phyloP scores from a whole-genome alignment of 768 basidiomycete species.

The Leccinum sublutescens region DNA sequence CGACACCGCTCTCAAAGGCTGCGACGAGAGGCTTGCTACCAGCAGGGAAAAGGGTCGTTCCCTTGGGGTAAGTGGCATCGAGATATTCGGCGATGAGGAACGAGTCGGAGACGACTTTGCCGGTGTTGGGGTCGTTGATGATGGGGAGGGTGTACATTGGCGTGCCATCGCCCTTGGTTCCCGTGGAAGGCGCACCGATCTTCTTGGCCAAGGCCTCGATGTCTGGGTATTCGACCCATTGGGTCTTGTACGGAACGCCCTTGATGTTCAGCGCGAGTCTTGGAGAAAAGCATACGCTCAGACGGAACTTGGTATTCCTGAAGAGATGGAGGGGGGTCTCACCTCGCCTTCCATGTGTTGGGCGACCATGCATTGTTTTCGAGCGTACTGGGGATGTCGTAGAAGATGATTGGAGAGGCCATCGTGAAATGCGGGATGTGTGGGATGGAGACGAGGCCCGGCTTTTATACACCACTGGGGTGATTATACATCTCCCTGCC shows the following conservation, averaged over 20 bases:
- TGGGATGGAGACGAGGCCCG: not conserved
- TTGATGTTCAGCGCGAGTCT: conserved; percentile 43
- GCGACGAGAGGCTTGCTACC: conserved; percentile 40
- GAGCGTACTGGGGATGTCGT: conserved; percentile 42
- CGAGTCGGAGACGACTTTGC: conserved; percentile 10
- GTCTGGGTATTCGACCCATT: conserved; percentile 45
- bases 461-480: conserved; percentile 3
- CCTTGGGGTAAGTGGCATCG: conserved; percentile 38
- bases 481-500: not conserved
- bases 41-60: conserved; percentile 40
- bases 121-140: conserved; percentile 40
- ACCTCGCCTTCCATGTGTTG: conserved; percentile 48
- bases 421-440: conserved; percentile 16
- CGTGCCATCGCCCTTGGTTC: conserved; percentile 30
- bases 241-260: conserved; percentile 39
- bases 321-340: conserved; percentile 1
- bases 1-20: conserved; percentile 33
- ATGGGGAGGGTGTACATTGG: conserved; percentile 42
- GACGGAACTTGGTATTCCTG: not conserved
- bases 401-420: conserved; percentile 36
- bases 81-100: conserved; percentile 46
- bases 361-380: conserved; percentile 39
- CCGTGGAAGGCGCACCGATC: conserved; percentile 34
- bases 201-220: conserved; percentile 35
- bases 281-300: not conserved